Evolutionary conservation across 164 flowering plant genomes (phyloP).

Genomic region (Vitis rupestris): DNA sequence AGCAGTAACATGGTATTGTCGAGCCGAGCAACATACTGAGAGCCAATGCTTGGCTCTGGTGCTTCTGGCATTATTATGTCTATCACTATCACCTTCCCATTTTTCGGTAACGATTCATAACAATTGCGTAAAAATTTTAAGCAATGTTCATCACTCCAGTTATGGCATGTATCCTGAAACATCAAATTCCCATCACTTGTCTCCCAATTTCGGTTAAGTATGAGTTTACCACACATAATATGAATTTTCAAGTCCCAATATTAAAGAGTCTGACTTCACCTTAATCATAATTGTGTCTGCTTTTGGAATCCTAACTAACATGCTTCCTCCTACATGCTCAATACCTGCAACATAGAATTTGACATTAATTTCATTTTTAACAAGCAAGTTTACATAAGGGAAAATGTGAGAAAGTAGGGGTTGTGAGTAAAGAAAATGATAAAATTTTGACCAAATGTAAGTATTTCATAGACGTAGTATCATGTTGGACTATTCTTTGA

Average conservation of each 20-base stretch:
- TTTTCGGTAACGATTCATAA: background rate
- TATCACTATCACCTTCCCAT: conserved; percentile 8
- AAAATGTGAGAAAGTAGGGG: too few species aligned
- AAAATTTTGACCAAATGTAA: too few species aligned
- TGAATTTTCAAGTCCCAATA: too few species aligned
- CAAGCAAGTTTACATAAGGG: too few species aligned
- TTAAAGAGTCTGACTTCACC: background rate
- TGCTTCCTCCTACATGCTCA: conserved; percentile 14
- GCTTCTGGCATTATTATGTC: background rate
- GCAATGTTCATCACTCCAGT: background rate
- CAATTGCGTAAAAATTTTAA: background rate
- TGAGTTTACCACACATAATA: too few species aligned
- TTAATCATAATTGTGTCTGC: conserved; percentile 11
- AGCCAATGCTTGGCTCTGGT: background rate
- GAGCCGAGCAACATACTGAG: background rate
- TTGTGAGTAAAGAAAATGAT: too few species aligned
- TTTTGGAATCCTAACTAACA: conserved; percentile 8
- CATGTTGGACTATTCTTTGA: too few species aligned
- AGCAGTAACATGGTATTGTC: conserved; percentile 5
- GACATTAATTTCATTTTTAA: too few species aligned
- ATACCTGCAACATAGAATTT: conserved; percentile 4
- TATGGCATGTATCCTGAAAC: background rate
- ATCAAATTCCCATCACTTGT: too few species aligned
- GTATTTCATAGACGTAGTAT: too few species aligned
- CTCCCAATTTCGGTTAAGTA: too few species aligned